These are phyloP conservation scores for Dunaliella primolecta DNA, from an alignment of 139 green algal genomes.

Conservation along the genomic window DNA sequence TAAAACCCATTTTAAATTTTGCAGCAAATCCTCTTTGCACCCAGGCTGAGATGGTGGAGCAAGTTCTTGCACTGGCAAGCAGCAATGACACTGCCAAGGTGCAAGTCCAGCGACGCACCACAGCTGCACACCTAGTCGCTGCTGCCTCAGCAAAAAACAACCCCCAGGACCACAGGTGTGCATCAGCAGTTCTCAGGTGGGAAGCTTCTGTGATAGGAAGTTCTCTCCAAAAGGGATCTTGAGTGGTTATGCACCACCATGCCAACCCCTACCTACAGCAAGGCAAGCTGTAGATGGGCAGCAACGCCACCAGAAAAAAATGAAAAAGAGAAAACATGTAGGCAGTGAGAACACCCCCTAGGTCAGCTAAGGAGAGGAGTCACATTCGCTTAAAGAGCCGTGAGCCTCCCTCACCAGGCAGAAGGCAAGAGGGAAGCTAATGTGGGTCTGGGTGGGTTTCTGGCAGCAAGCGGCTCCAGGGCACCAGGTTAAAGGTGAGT, in stretches of 20 bases:
- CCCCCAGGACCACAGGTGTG: background rate
- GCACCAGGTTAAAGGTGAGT: too few relatives aligned
- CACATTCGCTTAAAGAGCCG: too few relatives aligned
- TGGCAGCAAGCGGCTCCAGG: too few relatives aligned
- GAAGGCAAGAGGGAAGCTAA: too few relatives aligned
- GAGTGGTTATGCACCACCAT: background rate
- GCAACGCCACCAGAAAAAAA: too few relatives aligned
- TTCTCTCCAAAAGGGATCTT: background rate
- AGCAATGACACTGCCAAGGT: background rate
- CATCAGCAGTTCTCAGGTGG: background rate
- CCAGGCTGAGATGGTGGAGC: constrained; percentile 9
- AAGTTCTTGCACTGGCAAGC: background rate
- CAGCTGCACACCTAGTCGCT: background rate
- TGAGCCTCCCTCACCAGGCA: too few relatives aligned
- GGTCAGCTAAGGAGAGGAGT: too few relatives aligned
- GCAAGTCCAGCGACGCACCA: background rate
- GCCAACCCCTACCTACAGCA: background rate
- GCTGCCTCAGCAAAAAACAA: background rate
- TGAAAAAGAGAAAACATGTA: too few relatives aligned
- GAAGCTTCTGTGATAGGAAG: background rate
- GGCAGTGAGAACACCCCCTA: too few relatives aligned
- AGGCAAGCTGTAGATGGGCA: too few relatives aligned
- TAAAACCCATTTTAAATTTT: too few relatives aligned
- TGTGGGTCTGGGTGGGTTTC: too few relatives aligned
- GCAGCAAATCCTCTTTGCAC: background rate